A percentile compares a stretch with the other conserved stretches of the same genome.
phyloP scores from a whole-genome alignment of 148 eudicot genomes.

The Vaccinium darrowii region DNA sequence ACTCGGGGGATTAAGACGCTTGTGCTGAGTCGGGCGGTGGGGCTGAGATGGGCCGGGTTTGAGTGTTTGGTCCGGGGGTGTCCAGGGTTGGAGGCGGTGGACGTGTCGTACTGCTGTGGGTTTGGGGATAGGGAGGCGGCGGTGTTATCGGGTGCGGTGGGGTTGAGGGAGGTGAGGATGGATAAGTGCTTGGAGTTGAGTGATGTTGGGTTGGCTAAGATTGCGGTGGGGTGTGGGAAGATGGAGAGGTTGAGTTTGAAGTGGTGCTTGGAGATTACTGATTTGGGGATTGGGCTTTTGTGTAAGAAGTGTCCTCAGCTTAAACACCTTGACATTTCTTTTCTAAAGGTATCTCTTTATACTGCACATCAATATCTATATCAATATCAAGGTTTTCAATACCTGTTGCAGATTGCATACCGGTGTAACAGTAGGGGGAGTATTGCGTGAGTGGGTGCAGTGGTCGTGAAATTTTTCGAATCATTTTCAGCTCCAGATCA shows the following conservation, averaged over 20 bases:
- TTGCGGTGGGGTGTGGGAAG: conserved; percentile 57
- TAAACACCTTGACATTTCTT: conserved; percentile 63
- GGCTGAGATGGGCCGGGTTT: conserved; percentile 33
- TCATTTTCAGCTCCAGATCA: no score
- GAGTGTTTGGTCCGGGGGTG: conserved; percentile 32
- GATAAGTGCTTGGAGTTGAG: conserved; percentile 58
- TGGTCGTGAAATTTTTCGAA: no score
- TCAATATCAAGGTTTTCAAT: no score
- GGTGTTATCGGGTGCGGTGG: conserved; percentile 43
- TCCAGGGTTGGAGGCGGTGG: conserved; percentile 32
- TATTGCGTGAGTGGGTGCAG: no score
- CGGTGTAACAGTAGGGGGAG: no score
- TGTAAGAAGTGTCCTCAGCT: conserved; percentile 50
- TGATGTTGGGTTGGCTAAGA: conserved; percentile 80
- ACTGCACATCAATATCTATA: no score
- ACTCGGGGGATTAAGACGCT: conserved; percentile 32
- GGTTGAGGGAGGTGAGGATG: conserved; percentile 46
- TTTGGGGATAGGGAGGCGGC: conserved; percentile 65
- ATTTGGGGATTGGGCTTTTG: conserved; percentile 66
- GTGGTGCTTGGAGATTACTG: conserved; percentile 80
- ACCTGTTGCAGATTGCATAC: no score
- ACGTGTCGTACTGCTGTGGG: conserved; percentile 52
- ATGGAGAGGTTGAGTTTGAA: conserved; percentile 65
- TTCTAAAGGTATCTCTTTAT: conserved; percentile 43
- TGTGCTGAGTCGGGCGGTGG: conserved; percentile 29